Evolutionary conservation across 1,284 basidiomycete genomes (phyloP), one percentile per base, ranked within the genome.

Genomic region (Stereum hirsutum): DNA sequence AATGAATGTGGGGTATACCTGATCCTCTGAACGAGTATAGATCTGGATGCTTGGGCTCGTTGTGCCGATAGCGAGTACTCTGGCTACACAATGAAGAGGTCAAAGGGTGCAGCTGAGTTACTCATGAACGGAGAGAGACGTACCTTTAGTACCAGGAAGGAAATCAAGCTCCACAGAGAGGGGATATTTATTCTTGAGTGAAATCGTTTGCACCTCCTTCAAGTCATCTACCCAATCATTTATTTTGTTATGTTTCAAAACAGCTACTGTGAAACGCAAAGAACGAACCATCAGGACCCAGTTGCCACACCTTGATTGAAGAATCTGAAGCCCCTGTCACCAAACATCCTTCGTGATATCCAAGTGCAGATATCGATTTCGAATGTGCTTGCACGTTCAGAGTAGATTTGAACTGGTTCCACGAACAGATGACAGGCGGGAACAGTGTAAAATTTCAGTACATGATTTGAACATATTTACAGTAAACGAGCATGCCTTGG

Each of bases 281-380:
- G 44, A 45, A 60, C 73, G 64, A 54, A 53, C 52, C 24, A 61
- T 58, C 20, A 54, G 52, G 41, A 54, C 53, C 17, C 56, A 75
- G 38, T 28, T 60, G 60, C 89, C 88, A 95, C 14, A 89, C 64
- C 58, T 83, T 87, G 33, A 93, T 68, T 1, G 63, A 62, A 0
- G 79, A 77, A 57, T 95, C 89, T 0, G 90, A 93, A 24, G 85
- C 80, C 1, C 88, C 91, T 1, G 88, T 88, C 2, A 82, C 68
- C 5, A 93, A 50, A 30, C 67, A 64, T 25, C 66, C 55, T 11
- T 41, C 26, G 12, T 58, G 64, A 44, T 65, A 61, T 4, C 69
- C 74, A 2, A 93, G 55, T 6, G 77, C 69, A 17, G 84, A 84
- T n/a, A 93, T 72, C 1, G 82, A 66, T 43, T 77, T 73, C 19